phyloP scores from a whole-genome alignment of 352 stramenopile species.

The Pythium biforme region DNA sequence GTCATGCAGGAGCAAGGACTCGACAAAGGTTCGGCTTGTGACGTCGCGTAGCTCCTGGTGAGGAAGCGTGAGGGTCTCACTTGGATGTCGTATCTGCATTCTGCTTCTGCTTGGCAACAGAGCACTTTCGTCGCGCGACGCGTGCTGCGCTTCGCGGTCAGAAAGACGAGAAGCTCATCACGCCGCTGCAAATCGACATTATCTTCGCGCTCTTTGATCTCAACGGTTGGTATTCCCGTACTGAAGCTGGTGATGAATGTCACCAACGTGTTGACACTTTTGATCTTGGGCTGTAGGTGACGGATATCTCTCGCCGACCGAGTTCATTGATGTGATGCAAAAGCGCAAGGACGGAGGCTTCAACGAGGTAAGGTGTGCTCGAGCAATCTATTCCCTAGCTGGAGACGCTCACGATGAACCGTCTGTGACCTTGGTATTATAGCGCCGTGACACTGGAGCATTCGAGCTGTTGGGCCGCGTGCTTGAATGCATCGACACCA shows the following conservation, averaged over 20 bases:
- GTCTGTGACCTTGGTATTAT: neutral
- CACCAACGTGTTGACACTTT: neutral
- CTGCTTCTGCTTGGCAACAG: slow-evolving; percentile 34
- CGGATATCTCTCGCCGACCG: slow-evolving; percentile 68
- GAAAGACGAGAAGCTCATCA: slow-evolving; percentile 62
- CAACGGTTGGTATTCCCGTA: slow-evolving; percentile 39
- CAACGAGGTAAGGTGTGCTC: slow-evolving; percentile 50
- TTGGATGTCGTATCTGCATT: too few species aligned
- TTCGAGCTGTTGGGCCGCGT: slow-evolving; percentile 67
- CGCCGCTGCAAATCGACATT: slow-evolving; percentile 82
- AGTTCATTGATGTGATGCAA: slow-evolving; percentile 88
- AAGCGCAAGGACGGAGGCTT: slow-evolving; percentile 82
- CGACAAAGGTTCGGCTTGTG: slow-evolving; percentile 56
- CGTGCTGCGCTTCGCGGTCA: slow-evolving; percentile 58
- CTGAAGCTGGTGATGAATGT: neutral
- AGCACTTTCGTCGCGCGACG: slow-evolving; percentile 78
- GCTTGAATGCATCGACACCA: slow-evolving; percentile 62
- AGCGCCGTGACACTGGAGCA: slow-evolving; percentile 76
- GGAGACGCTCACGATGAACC: neutral
- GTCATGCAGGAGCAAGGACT: slow-evolving; percentile 80
- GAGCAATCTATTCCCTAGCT: neutral
- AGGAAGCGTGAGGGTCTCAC: neutral
- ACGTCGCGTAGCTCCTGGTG: neutral
- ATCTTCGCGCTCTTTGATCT: slow-evolving; percentile 82
- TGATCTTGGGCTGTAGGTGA: slow-evolving; percentile 54